These are phyloP conservation scores for Quercus bicolor DNA, from an alignment of 306 rosid species.

Conservation along the genomic window DNA sequence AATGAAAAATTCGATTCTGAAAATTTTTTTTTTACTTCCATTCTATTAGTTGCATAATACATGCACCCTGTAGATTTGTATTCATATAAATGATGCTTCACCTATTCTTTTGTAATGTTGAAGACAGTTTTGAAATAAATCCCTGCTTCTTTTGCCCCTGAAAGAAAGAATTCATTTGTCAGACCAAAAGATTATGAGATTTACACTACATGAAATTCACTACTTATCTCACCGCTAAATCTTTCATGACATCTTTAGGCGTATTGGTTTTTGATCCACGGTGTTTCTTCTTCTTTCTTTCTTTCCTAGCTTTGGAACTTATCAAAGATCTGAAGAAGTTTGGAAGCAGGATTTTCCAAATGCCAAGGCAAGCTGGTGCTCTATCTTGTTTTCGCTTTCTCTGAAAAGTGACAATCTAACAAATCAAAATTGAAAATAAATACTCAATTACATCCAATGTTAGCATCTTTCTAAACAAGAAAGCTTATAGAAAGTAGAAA, in stretches of 20 bases:
- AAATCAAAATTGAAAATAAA: background rate
- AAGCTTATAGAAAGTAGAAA: no score
- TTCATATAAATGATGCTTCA: background rate
- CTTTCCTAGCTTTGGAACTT: conserved; percentile 18
- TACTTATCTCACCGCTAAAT: conserved; percentile 32
- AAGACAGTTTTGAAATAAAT: background rate
- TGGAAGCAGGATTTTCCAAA: conserved; percentile 41
- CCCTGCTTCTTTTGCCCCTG: conserved; percentile 13
- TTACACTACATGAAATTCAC: background rate
- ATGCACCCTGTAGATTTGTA: background rate
- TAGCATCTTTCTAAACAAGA: no score
- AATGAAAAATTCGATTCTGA: background rate
- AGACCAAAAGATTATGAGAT: background rate
- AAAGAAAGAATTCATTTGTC: background rate
- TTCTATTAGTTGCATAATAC: background rate
- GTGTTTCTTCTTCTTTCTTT: conserved; percentile 24
- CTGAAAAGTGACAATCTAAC: conserved; percentile 28
- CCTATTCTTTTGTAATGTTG: background rate
- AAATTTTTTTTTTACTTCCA: background rate
- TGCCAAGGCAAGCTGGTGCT: conserved; percentile 41
- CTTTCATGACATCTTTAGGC: conserved; percentile 1
- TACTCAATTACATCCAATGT: background rate
- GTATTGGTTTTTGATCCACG: conserved; percentile 5
- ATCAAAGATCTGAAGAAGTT: conserved; percentile 32
- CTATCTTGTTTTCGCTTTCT: conserved; percentile 26